A percentile compares a stretch with the other conserved stretches of the same genome.
Conservation (phyloP, 352 stramenopile species). For the Pythium chondricola region DNA sequence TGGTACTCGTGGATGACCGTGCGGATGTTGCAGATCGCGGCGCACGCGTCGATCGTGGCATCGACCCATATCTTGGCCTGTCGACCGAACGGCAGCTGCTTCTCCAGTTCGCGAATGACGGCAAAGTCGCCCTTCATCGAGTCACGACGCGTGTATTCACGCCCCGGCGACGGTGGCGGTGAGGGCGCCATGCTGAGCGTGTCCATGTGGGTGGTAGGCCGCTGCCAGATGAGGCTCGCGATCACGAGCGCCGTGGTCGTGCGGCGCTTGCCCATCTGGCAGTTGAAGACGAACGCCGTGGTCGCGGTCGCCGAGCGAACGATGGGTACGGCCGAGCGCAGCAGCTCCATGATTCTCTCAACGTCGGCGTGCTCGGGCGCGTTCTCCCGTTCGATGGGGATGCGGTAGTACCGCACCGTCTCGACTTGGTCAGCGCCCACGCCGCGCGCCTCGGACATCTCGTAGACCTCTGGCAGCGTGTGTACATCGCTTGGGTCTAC, state of each 20-base stretch:
- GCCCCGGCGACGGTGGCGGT: not conserved
- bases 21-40: constrained; percentile 75
- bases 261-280: constrained; percentile 81
- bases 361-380: constrained; percentile 70
- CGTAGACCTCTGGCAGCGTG: constrained; percentile 67
- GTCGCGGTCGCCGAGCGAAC: constrained; percentile 18
- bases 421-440: constrained; percentile 28
- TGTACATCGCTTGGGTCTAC: constrained; percentile 42
- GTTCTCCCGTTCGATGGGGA: constrained; percentile 80
- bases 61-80: constrained; percentile 78
- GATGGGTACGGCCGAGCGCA: constrained; percentile 24
- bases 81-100: constrained; percentile 35
- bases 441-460: constrained; percentile 29
- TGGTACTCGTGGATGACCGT: constrained; percentile 75
- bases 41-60: constrained; percentile 53
- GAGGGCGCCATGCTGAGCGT: not conserved
- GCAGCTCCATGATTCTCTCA: constrained; percentile 57
- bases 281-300: constrained; percentile 87
- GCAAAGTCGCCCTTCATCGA: constrained; percentile 45
- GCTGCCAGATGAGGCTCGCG: constrained; percentile 57
- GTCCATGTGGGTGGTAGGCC: constrained; percentile 20
- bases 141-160: not conserved
- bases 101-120: constrained; percentile 62
- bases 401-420: constrained; percentile 55
- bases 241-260: constrained; percentile 78